Base-by-base conservation (phyloP, 768 basidiomycete species). In the Suillus tomentosus region DNA sequence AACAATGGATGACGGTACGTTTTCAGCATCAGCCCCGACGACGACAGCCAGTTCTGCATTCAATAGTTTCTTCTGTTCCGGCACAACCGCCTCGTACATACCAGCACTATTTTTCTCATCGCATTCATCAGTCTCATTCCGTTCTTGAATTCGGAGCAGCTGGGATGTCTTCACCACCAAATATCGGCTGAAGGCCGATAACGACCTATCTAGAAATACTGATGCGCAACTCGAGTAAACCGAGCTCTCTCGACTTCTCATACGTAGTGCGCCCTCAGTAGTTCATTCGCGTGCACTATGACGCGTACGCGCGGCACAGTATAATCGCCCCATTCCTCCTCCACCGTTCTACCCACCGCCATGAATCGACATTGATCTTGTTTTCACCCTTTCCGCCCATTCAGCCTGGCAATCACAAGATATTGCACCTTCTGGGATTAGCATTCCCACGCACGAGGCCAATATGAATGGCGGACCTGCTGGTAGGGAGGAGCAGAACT, bases 331-430 rank as follows among this genome's bases (percentile, higher is more conserved):
- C 54, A 62, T 40, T 66, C 63, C 65, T 76, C 68, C 74, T 64
- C 65, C 69, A 48, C 68, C 62, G 66, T 79, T 79, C 80, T 69
- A 57, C 70, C 71, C 71, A 65, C 70, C 66, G 66, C 77, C 61
- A 65, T 79, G 72, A 74, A 78, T 73, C 79, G 50, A 74, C 76
- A 51, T 82, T 85, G 76, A 82, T 79, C 72, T 75, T 65, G 74
- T 77, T 74, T 72, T 73, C 76, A 77, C 73, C 64, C 74, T 77
- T 71, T 71, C 68, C 62, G 70, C 71, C 66, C 71, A 73, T 76
- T 74, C 86, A 91, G 91, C 91, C 72, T 92, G 90, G 91, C 89
- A 91, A 79, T 85, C 88, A 42, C 88, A 90, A 86, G 91, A 92
- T 68, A 90, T 91, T 67, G 90, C 88, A 40, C 87, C 90, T 62